Evolutionary conservation across 116 monocot genomes (phyloP).

Genomic region (Cymodocea nodosa): DNA sequence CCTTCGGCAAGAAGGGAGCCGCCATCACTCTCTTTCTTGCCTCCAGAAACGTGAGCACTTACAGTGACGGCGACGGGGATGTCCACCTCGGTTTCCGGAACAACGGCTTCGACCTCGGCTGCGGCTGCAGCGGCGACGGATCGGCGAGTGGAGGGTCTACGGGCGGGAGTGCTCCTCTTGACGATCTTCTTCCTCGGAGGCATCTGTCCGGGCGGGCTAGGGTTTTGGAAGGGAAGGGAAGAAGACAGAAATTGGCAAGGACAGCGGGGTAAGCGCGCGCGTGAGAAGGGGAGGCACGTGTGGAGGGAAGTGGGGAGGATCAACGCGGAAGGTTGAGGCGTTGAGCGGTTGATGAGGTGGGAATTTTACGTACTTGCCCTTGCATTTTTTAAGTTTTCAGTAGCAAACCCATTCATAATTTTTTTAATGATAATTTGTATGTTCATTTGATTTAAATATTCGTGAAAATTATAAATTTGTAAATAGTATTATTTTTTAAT

Average conservation of each 20-base stretch:
- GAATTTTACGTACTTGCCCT: too few species aligned
- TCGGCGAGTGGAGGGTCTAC: conserved; percentile 7
- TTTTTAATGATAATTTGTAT: too few species aligned
- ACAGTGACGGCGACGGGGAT: not conserved
- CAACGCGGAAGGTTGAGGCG: too few species aligned
- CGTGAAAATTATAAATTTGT: too few species aligned
- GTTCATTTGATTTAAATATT: too few species aligned
- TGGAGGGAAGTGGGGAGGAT: too few species aligned
- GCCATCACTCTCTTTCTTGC: not conserved
- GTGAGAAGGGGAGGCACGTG: too few species aligned
- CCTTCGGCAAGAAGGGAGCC: not conserved
- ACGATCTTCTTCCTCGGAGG: conserved; percentile 9
- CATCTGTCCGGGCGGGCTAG: not conserved
- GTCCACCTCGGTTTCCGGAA: not conserved
- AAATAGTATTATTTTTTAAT: too few species aligned
- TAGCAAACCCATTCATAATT: too few species aligned
- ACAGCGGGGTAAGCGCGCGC: not conserved
- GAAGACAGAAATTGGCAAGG: too few species aligned
- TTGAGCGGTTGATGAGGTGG: too few species aligned
- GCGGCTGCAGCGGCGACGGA: not conserved
- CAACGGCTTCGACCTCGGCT: not conserved
- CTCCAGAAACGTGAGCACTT: not conserved
- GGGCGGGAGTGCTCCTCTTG: not conserved
- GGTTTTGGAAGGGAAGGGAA: not conserved
- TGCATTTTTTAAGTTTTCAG: too few species aligned